These are phyloP conservation scores for Teratosphaeria nubilosa DNA, from an alignment of 2,329 filamentous ascomycete genomes.

Conservation along the genomic window DNA sequence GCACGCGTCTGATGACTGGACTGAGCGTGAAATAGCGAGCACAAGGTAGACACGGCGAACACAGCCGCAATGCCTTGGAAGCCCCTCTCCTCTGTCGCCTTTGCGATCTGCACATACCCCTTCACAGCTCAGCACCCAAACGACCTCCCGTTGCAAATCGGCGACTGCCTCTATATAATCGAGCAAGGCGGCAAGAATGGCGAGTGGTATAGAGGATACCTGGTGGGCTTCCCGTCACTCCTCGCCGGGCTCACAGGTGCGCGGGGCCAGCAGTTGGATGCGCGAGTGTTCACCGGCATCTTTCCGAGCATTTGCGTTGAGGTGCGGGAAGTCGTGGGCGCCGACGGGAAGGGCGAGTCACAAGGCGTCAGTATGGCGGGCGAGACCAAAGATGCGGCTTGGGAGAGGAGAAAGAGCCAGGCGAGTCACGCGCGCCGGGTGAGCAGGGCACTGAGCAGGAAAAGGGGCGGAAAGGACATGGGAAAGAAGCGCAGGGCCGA, in stretches of 20 bases:
- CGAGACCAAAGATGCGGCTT: conserved; percentile 6
- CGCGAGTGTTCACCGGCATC: conserved; percentile 95
- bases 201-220: conserved; percentile 89
- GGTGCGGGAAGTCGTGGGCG: conserved; percentile 73
- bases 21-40: not conserved
- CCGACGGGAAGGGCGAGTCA: conserved; percentile 37
- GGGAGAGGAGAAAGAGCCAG: conserved; percentile 21
- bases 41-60: not conserved
- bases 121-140: conserved; percentile 79
- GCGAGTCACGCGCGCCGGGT: conserved; percentile 16
- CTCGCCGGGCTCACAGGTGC: conserved; percentile 82
- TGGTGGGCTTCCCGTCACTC: conserved; percentile 86
- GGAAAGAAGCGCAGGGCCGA: conserved; percentile 11
- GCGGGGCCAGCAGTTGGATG: conserved; percentile 87
- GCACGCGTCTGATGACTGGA: not conserved
- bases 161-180: conserved; percentile 97
- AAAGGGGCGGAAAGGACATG: conserved; percentile 15
- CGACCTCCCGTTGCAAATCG: conserved; percentile 92
- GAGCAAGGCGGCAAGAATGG: conserved; percentile 80
- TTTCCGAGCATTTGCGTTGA: conserved; percentile 93
- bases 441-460: conserved; percentile 21
- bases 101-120: conserved; percentile 91
- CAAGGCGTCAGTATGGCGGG: not conserved
- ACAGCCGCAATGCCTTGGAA: conserved; percentile 71
- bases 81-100: conserved; percentile 92